Evolutionary conservation across 2,329 filamentous ascomycete species (phyloP).

Genomic region (Neocatenulostroma microsporum): DNA sequence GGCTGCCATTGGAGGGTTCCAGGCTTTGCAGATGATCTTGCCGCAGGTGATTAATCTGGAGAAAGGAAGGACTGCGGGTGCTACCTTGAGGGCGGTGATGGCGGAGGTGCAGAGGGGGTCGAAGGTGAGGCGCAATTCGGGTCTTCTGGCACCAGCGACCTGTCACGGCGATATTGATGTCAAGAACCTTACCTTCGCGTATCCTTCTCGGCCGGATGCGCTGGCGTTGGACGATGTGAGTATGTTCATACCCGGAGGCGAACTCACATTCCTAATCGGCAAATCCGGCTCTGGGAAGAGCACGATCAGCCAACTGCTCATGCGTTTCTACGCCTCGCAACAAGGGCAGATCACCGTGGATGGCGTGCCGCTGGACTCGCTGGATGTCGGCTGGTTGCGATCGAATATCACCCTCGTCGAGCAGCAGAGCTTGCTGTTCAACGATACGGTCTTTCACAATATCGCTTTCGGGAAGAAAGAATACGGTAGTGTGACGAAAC

Average conservation of each 20-base stretch:
- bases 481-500: conserved; percentile 41
- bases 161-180: conserved; percentile 65
- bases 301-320: conserved; percentile 71
- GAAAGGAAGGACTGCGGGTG: conserved; percentile 69
- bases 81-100: conserved; percentile 48
- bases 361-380: conserved; percentile 49
- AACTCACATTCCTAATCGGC: conserved; percentile 74
- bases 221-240: conserved; percentile 54
- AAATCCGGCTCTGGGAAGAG: conserved; percentile 88
- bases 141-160: conserved; percentile 20
- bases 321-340: conserved; percentile 64
- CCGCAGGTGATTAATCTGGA: conserved; percentile 70
- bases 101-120: conserved; percentile 27
- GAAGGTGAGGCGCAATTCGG: conserved; percentile 9
- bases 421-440: conserved; percentile 73
- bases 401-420: conserved; percentile 73
- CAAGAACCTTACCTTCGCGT: conserved; percentile 53
- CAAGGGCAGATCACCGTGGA: conserved; percentile 64
- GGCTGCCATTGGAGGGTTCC: conserved; percentile 66
- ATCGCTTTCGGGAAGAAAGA: conserved; percentile 61
- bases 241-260: conserved; percentile 63
- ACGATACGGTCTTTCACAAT: conserved; percentile 70
- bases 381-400: conserved; percentile 66
- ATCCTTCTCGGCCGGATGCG: conserved; percentile 60
- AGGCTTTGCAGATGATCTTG: conserved; percentile 64